These are phyloP conservation scores for Avena eriantha DNA, from an alignment of 176 grass and related monocot species.

Conservation along the genomic window DNA sequence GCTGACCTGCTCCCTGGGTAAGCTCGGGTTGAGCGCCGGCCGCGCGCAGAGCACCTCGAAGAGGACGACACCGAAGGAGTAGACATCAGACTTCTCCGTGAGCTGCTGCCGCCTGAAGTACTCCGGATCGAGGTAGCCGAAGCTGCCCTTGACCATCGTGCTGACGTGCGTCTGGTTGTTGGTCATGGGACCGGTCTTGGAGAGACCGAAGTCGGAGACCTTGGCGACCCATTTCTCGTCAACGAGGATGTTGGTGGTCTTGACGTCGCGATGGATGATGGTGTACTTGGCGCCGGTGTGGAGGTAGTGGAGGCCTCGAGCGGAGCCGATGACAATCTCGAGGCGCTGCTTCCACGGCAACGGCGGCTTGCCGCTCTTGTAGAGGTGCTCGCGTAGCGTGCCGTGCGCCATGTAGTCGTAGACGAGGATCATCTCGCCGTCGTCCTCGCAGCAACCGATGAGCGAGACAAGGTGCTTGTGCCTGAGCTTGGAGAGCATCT, in stretches of 20 bases:
- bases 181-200: slow-evolving; percentile 70
- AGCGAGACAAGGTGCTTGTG: slow-evolving; percentile 61
- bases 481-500: slow-evolving; percentile 62
- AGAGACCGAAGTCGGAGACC: slow-evolving; percentile 81
- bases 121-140: slow-evolving; percentile 83
- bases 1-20: slow-evolving; percentile 64
- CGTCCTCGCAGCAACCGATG: slow-evolving; percentile 60
- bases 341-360: slow-evolving; percentile 71
- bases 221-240: slow-evolving; percentile 85
- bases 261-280: slow-evolving; percentile 90
- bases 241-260: slow-evolving; percentile 81
- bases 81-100: slow-evolving; percentile 83
- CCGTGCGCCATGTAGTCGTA: slow-evolving; percentile 62
- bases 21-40: slow-evolving; percentile 57
- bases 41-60: slow-evolving; percentile 82
- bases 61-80: slow-evolving; percentile 81
- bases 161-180: slow-evolving; percentile 82
- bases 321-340: slow-evolving; percentile 79
- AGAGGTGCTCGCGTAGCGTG: slow-evolving; percentile 58
- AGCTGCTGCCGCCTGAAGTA: slow-evolving; percentile 82
- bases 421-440: slow-evolving; percentile 55
- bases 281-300: slow-evolving; percentile 88
- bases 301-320: slow-evolving; percentile 78
- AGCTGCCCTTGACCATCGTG: slow-evolving; percentile 92
- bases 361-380: slow-evolving; percentile 63